Evolutionary conservation across 164 flowering plant genomes (phyloP).

Genomic region (Chloranthus sessilifolius): DNA sequence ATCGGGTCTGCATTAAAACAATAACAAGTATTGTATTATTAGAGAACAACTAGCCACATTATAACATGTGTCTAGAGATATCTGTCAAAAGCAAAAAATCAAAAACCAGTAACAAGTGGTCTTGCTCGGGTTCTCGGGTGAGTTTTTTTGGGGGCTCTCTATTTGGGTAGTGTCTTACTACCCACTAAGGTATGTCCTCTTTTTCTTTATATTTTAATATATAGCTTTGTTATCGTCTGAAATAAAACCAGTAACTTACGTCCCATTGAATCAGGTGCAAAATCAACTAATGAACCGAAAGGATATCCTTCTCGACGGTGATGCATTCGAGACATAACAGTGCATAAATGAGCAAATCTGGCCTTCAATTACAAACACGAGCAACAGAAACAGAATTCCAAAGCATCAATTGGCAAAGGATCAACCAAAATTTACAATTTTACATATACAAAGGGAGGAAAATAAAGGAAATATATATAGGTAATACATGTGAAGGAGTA

Average conservation of each 20-base stretch:
- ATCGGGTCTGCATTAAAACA: conserved; percentile 70
- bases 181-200: too few relatives aligned
- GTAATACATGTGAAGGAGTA: too few relatives aligned
- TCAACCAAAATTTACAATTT: background rate
- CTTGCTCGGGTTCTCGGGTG: too few relatives aligned
- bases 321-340: conserved; percentile 98
- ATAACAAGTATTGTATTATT: too few relatives aligned
- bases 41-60: too few relatives aligned
- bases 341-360: conserved; percentile 97
- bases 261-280: conserved; percentile 89
- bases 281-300: conserved; percentile 97
- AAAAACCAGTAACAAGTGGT: conserved; percentile 30
- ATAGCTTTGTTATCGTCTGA: too few relatives aligned
- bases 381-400: background rate
- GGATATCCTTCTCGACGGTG: conserved; percentile 96
- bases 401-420: background rate
- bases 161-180: too few relatives aligned
- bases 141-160: too few relatives aligned
- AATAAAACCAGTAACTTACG: conserved; percentile 64
- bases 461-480: too few relatives aligned
- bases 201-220: too few relatives aligned
- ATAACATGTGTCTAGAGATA: background rate
- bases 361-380: conserved; percentile 48
- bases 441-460: too few relatives aligned
- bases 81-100: background rate